These are phyloP conservation scores for Diaporthe humulicola DNA, from an alignment of 2,329 filamentous ascomycete species.

Conservation along the genomic window DNA sequence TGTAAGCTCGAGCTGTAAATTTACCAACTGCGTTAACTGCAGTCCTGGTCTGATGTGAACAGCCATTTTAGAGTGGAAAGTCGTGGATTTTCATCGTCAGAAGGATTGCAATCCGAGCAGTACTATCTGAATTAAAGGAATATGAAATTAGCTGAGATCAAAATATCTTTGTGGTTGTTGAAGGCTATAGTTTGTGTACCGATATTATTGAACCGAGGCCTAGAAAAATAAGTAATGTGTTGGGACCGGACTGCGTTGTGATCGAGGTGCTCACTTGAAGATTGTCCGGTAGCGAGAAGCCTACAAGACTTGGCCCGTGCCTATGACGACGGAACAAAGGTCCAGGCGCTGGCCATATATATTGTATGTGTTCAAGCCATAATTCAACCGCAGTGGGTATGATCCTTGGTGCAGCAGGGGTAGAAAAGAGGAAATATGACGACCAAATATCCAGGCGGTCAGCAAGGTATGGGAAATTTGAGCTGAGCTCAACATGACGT, in stretches of 20 bases:
- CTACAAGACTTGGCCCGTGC: not conserved
- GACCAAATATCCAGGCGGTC: conserved; percentile 6
- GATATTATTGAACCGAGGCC: no score
- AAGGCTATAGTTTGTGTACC: not conserved
- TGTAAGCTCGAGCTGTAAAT: not conserved
- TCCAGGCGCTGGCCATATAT: not conserved
- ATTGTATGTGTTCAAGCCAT: not conserved
- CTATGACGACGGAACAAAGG: conserved; percentile 3
- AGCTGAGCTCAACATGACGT: conserved; percentile 28
- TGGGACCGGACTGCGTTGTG: not conserved
- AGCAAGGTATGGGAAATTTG: not conserved
- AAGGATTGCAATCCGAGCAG: not conserved
- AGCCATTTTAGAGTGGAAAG: no score
- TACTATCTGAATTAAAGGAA: not conserved
- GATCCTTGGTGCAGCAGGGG: not conserved
- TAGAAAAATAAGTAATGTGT: not conserved
- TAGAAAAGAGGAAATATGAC: not conserved
- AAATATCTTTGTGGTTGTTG: not conserved
- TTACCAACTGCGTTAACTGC: not conserved
- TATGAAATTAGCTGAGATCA: not conserved
- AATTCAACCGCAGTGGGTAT: not conserved
- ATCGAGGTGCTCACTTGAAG: not conserved
- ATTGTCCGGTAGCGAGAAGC: not conserved
- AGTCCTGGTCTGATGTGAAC: no score
- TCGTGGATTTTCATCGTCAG: no score